Base-by-base conservation (phyloP, 805 yeast genomes). In the Clavispora phyllophila region DNA sequence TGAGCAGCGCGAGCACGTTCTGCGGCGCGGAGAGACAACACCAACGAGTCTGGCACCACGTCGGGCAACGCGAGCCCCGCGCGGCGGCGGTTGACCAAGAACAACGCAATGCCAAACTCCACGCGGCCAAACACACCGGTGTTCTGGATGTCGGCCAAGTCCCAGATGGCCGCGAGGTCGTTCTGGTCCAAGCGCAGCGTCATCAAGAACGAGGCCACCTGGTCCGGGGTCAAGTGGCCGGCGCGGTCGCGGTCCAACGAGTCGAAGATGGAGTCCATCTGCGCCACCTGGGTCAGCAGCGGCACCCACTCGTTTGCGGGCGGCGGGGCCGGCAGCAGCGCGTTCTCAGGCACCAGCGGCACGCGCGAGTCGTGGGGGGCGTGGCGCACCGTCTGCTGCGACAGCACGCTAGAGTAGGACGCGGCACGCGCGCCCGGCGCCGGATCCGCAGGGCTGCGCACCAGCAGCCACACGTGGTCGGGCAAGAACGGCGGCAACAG, bases 61-160 rank as follows among this genome's bases (percentile, higher is more conserved):
- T 79, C 79, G 2, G 99, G 98, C 49, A 93, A 71, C 22, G 77
- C 81, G 28, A 70, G 71, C 15, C 98, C 98, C 2, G 85, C 75
- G 45, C 90, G 71, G 55, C 78, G 84, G 63, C 84, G 86, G 64
- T 89, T 95, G 8, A 93, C 93, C 51, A 93, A 75, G 59, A 83
- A 91, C 87, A 93, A 84, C 14, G 98, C 97, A 57, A 93, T 83
- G 3, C 95, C 82, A 62, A 93, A 93, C 61, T 93, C 99, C 50
- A 79, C 72, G 55, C 76, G 79, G 38, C 87, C 75, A 57, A 93
- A 88, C 33, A 75, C 75, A 20, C 96, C 97, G 35, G 86, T 79
- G 62, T 88, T 88, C 51, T 87, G 84, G 48, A 88, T 75, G 61
- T 93, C 97, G 9, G 98, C 80, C 52, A 93, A 72, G 64, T 93